These are phyloP conservation scores for Perkinsus marinus DNA, from an alignment of 169 alveolate genomes.

Conservation along the genomic window DNA sequence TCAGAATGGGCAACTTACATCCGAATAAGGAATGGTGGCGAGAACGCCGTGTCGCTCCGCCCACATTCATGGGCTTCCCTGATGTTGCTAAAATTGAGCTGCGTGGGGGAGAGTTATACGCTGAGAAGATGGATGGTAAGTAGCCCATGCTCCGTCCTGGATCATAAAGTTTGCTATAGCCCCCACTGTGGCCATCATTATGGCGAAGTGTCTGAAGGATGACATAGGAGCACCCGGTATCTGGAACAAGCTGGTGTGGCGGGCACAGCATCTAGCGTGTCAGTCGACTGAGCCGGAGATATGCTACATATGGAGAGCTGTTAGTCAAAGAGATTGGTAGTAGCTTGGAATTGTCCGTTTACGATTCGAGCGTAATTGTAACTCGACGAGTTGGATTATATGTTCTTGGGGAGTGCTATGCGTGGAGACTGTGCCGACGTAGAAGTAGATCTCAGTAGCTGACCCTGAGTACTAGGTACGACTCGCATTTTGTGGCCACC, in stretches of 20 bases:
- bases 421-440: too few species aligned
- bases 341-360: too few species aligned
- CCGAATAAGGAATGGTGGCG: slow-evolving; percentile 6
- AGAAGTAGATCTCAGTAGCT: too few species aligned
- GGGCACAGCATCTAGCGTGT: neutral
- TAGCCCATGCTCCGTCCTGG: neutral
- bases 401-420: too few species aligned
- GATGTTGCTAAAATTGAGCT: neutral
- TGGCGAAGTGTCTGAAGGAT: neutral
- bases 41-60: neutral
- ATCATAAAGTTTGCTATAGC: neutral
- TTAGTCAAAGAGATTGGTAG: too few species aligned
- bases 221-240: neutral
- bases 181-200: neutral
- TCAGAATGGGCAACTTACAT: neutral
- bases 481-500: too few species aligned
- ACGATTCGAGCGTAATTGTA: too few species aligned
- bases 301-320: neutral
- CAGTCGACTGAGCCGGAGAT: neutral
- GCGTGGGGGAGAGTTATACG: neutral
- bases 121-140: neutral
- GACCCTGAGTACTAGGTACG: too few species aligned
- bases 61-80: slow-evolving; percentile 2
- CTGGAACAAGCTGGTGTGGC: neutral
- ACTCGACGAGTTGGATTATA: too few species aligned